Base-by-base conservation (phyloP, 306 rosid species). In the Pyrus bretschneideri region DNA sequence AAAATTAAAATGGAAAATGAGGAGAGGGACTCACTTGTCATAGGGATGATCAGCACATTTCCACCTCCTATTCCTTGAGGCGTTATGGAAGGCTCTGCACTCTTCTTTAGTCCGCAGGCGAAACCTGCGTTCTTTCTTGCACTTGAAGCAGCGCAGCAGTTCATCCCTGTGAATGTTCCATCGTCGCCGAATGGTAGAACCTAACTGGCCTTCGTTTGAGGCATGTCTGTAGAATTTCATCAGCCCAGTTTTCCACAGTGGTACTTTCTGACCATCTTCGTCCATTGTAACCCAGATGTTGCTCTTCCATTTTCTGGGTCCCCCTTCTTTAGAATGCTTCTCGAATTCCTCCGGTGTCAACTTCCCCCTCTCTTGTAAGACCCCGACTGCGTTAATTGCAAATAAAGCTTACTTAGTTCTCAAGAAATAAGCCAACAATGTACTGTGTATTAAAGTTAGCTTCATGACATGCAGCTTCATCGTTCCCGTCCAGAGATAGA, bases 101-200 rank as follows among this genome's bases (percentile, higher is more conserved):
- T 79, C 77, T 3, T 69, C 69, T 27, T 29, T 25, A 0, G 6
- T 69, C 0, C 63, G 77, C 6, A 75, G 83, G 72, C 71, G 83
- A 62, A 87, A 89, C 73, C 89, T 84, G 11, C 88, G 85, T 9
- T 73, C 68, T 44, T 81, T 89, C 4, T 55, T 22, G 67, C 91
- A 89, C 1, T 22, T 35, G 1, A 77, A 75, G 22, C 89, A 87
- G 1, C 27, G 4, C 12, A 87, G 15, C 55, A 87, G 86, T 60
- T 84, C 89, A 19, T 89, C 88, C 2, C 84, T 76, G 45, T 87
- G 91, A 58, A 68, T 78, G 12, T 31, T 74, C 3, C 79, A 18
- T 8, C 49, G 80, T 9, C 83, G 82, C n/a, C 22, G 70, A 51
- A 72, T 61, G 11, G 35, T 3, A 18, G 54, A 68, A 10, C 11